Conservation (phyloP, 2,329 filamentous ascomycete genomes). For the Aspergillus sp. region DNA sequence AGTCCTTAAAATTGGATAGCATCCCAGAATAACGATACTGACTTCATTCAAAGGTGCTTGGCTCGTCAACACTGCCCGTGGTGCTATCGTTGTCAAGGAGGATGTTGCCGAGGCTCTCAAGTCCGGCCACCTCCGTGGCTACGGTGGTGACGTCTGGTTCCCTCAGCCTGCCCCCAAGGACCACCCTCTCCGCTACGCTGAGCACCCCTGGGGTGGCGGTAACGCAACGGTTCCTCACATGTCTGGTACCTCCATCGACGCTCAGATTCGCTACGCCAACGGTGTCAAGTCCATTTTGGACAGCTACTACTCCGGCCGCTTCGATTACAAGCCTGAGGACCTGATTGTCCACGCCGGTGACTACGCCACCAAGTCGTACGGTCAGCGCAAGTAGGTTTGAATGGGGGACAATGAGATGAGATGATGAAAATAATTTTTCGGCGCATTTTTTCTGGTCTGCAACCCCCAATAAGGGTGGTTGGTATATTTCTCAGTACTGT, state of each 20-base stretch:
- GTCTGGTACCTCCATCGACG: slow-evolving; percentile 97
- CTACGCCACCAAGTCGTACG: slow-evolving; percentile 94
- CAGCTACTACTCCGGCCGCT: slow-evolving; percentile 82
- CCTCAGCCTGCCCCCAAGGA: slow-evolving; percentile 93
- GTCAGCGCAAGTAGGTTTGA: slow-evolving; percentile 58
- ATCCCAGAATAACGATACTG: slow-evolving; percentile 6
- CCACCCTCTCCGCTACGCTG: slow-evolving; percentile 86
- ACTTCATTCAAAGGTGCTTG: slow-evolving; percentile 66
- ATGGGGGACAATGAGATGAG: neutral
- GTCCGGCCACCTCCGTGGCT: slow-evolving; percentile 68
- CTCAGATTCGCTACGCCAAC: slow-evolving; percentile 86
- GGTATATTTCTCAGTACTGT: slow-evolving; percentile 1
- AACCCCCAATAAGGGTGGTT: neutral
- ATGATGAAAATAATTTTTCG: slow-evolving; percentile 16
- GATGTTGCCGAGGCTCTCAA: slow-evolving; percentile 93
- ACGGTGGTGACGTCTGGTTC: slow-evolving; percentile 71
- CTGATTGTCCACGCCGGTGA: slow-evolving; percentile 87
- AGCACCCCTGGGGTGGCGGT: slow-evolving; percentile 93
- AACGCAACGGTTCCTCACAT: slow-evolving; percentile 99
- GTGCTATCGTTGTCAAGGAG: slow-evolving; percentile 99
- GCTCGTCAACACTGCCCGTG: slow-evolving; percentile 98
- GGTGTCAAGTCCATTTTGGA: slow-evolving; percentile 88
- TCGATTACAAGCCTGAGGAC: slow-evolving; percentile 88
- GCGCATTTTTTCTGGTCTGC: slow-evolving; percentile 14
- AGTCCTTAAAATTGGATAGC: slow-evolving; percentile 24